These are phyloP conservation scores for Tilletia setariae DNA, from an alignment of 1,284 basidiomycete species.

Conservation along the genomic window DNA sequence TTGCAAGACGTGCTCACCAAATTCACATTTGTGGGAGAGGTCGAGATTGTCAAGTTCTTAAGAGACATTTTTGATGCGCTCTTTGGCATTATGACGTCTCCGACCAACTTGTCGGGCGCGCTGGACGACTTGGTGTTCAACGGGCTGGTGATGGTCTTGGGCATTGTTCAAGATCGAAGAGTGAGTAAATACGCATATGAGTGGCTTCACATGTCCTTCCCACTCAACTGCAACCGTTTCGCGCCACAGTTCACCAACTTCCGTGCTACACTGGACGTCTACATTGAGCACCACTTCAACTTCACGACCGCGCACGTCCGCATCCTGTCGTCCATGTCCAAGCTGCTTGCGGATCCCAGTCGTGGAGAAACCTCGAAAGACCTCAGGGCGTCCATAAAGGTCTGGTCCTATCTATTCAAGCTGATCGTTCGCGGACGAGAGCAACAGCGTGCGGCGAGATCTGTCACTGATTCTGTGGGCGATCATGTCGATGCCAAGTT, in stretches of 20 bases:
- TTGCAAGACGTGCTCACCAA: constrained; percentile 73
- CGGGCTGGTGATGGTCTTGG: constrained; percentile 76
- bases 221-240: neutral
- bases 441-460: constrained; percentile 68
- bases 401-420: constrained; percentile 94
- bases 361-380: constrained; percentile 71
- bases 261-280: constrained; percentile 84
- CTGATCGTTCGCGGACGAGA: constrained; percentile 85
- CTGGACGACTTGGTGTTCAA: constrained; percentile 85
- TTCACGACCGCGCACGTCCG: constrained; percentile 46
- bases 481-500: constrained; percentile 82
- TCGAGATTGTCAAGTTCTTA: constrained; percentile 82
- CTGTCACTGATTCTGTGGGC: constrained; percentile 65
- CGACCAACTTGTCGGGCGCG: constrained; percentile 70
- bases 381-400: constrained; percentile 84
- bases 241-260: constrained; percentile 69
- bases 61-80: constrained; percentile 86
- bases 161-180: constrained; percentile 77
- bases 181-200: too few species aligned
- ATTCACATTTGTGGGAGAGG: constrained; percentile 78
- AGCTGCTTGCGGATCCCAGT: constrained; percentile 71
- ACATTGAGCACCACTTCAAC: constrained; percentile 81
- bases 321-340: constrained; percentile 68
- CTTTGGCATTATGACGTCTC: constrained; percentile 79
- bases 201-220: constrained; percentile 14